Evolutionary conservation across 2,329 filamentous ascomycete species (phyloP).

Genomic region (Thielaviopsis cerberus): DNA sequence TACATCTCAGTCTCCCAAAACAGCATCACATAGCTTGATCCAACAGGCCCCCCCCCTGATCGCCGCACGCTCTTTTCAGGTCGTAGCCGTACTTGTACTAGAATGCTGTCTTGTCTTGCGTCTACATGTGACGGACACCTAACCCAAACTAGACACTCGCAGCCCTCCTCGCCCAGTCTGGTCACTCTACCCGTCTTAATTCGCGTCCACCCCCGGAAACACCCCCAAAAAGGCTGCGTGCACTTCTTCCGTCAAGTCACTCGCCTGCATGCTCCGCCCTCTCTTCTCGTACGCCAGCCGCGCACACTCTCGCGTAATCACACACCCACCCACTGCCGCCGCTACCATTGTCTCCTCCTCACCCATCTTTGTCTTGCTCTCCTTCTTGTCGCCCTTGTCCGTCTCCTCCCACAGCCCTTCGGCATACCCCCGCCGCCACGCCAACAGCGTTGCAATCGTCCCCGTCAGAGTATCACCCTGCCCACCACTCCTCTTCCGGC

Average conservation of each 20-base stretch:
- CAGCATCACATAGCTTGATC: too few species aligned
- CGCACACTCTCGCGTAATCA: slow-evolving; percentile 77
- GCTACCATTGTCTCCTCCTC: slow-evolving; percentile 49
- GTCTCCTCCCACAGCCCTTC: slow-evolving; percentile 59
- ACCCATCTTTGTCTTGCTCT: too few species aligned
- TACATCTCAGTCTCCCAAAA: too few species aligned
- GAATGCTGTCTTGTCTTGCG: too few species aligned
- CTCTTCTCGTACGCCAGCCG: slow-evolving; percentile 69
- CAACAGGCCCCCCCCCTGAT: too few species aligned
- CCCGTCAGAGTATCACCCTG: slow-evolving; percentile 94
- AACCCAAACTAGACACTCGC: too few species aligned
- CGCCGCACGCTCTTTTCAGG: too few species aligned
- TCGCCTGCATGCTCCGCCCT: slow-evolving; percentile 77
- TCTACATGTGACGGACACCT: too few species aligned
- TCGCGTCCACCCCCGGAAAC: slow-evolving; percentile 59
- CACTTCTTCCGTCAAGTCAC: slow-evolving; percentile 81
- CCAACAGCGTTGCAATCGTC: slow-evolving; percentile 69
- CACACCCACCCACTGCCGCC: slow-evolving; percentile 70
- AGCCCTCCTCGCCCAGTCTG: too few species aligned
- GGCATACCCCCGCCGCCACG: slow-evolving; percentile 73
- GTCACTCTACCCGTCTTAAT: too few species aligned
- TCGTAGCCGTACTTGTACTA: too few species aligned
- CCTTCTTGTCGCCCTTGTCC: slow-evolving; percentile 24
- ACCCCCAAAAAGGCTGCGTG: slow-evolving; percentile 62
- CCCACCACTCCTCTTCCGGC: slow-evolving; percentile 75